Evolutionary conservation across 345 rosid genomes (phyloP), one percentile per base, ranked within the genome.

Genomic region (Trapa bicornis): DNA sequence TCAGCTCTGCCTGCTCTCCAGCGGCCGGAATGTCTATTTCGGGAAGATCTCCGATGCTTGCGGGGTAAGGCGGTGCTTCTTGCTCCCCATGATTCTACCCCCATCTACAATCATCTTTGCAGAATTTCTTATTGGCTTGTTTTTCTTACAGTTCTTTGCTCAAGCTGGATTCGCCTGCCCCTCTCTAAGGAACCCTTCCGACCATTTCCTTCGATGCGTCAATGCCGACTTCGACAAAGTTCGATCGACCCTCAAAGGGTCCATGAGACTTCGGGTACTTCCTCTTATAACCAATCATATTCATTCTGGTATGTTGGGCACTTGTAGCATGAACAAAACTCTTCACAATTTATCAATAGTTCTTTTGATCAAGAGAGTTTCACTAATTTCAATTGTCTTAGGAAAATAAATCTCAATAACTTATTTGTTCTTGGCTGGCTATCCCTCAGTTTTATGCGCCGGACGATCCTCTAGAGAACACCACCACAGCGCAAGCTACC

Each of bases 131-230:
- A 66, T 10, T 4, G 22, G 32, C 32, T 9, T 35, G 33, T 33
- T 13, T 37, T 62, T 15, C 37, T 2, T 68, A 70, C 81, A 93
- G 98, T 93, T 93, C 84, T 93, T 93, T 38, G 98, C 94, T 62
- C 89, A 87, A 80, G 97, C 96, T 35, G 98, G 97, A 66, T 90
- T 93, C 57, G 97, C 98, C 35, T 93, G 97, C 76, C 97, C 98
- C 71, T 77, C 96, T 71, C 71, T 90, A 77, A 84, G 98, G 85
- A 93, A 88, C 79, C 97, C 96, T 3, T 93, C 98, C 14, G 98
- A 93, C 78, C 97, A 93, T 82, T 93, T 93, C 71, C 88, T 93
- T 58, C 75, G 98, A 74, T 90, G 98, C 72, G 72, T 93, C 66
- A 93, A 93, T 78, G 82, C 97, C 16, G 98, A 93, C 74, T 93